Evolutionary conservation across 192 early-diverging fungal species (phyloP), one percentile per base, ranked within the genome.

Genomic region (Backusella sp.): DNA sequence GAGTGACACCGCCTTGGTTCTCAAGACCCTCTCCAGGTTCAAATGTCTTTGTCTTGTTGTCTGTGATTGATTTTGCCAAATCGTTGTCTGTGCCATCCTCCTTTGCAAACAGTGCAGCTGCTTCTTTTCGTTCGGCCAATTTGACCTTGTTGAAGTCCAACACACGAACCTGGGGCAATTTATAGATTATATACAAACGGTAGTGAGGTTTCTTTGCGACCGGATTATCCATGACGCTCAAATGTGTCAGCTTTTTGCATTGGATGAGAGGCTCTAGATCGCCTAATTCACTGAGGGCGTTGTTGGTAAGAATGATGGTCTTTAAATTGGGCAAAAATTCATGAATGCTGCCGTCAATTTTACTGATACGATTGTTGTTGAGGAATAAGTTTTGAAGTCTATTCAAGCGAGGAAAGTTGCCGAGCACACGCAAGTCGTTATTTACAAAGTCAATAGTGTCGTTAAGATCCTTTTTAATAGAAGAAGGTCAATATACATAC

Each of bases 381-480:
- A 93, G 79, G 39, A 97, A 86, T 36, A 99, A 82, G 34, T 85
- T 82, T 46, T 87, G 87, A 26, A 99, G 89, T 17, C 96, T 91
- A 1, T 76, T 42, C 73, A 98, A 88, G 11, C 80, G 83, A 7
- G 98, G 98, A 72, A 99, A 98, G 82, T 96, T 95, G 59, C 91
- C 92, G 4, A 99, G 84, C 6, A 87, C 77, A 23, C 93, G 87
- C 39, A 99, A 84, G 35, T 95, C 95, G 82, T 99, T 99, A 81
- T 96, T 90, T 71, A 95, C 94, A 37, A 99, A 84, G 82, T 99
- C 95, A 52, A 99, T 85, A 11, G 94, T 87, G 81, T 98, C 97
- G 87, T 98, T 92, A 69, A 90, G 86, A 80, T 99, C 95, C 90
- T 94, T 66, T 66, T 32, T 70, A n/a, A 56, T 28, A 41, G 8